Evolutionary conservation across 1,284 basidiomycete species (phyloP).

Genomic region (Microbotryum silenes-acaulis): DNA sequence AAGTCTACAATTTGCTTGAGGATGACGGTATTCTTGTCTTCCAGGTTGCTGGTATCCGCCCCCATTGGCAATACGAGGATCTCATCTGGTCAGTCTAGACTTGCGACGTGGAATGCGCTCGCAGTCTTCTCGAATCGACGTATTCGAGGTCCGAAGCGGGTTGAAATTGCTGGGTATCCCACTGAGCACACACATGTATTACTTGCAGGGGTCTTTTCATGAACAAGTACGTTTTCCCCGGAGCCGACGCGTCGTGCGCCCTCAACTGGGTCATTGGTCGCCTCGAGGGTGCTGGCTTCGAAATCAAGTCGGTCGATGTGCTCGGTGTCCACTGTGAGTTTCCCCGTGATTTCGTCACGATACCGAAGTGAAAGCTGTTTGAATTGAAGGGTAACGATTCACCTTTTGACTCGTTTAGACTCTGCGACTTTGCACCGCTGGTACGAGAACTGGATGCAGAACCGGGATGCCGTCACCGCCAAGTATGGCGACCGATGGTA

Average conservation of each 20-base stretch:
- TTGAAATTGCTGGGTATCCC: not conserved
- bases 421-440: conserved; percentile 86
- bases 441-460: conserved; percentile 68
- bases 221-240: conserved; percentile 66
- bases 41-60: conserved; percentile 92
- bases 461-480: conserved; percentile 72
- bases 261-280: conserved; percentile 89
- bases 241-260: conserved; percentile 90
- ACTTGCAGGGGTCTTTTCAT: conserved; percentile 68
- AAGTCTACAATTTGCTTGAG: conserved; percentile 87
- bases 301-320: conserved; percentile 93
- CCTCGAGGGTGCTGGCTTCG: conserved; percentile 83
- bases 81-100: conserved; percentile 67
- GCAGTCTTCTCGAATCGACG: not conserved
- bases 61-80: conserved; percentile 95
- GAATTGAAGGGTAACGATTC: not conserved
- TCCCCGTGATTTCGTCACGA: not conserved
- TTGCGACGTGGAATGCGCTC: not conserved
- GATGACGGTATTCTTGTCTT: conserved; percentile 92
- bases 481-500: conserved; percentile 74
- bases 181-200: conserved; percentile 6
- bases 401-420: conserved; percentile 41
- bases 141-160: not conserved
- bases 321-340: conserved; percentile 48
- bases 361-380: not conserved